Conservation (phyloP, 2,329 filamentous ascomycete species). For the Talaromyces albobiverticillius region DNA sequence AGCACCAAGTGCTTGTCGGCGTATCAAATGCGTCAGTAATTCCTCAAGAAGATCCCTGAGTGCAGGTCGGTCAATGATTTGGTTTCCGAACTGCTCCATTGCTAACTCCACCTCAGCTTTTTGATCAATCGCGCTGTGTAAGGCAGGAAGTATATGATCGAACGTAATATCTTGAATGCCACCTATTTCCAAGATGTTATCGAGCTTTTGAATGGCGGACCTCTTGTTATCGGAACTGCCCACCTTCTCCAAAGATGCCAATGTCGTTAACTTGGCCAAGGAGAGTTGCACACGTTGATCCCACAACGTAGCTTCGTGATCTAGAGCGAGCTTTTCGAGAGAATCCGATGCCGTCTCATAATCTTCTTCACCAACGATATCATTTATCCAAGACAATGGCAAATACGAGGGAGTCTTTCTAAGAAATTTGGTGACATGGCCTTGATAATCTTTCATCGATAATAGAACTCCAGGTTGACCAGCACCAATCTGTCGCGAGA, state of each 20-base stretch:
- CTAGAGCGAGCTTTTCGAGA: conserved; percentile 66
- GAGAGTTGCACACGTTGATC: conserved; percentile 91
- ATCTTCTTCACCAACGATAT: conserved; percentile 73
- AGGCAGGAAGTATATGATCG: conserved; percentile 64
- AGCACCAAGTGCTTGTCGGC: conserved; percentile 63
- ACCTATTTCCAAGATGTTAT: conserved; percentile 66
- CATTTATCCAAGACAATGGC: conserved; percentile 92
- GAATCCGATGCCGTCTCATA: conserved; percentile 70
- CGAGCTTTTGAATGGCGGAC: conserved; percentile 52
- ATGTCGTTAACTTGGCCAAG: conserved; percentile 74
- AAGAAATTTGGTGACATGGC: conserved; percentile 74
- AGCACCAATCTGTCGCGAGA: conserved; percentile 70
- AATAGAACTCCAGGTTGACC: conserved; percentile 67
- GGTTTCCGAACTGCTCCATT: conserved; percentile 62
- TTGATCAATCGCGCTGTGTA: conserved; percentile 72
- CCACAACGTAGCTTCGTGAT: conserved; percentile 78
- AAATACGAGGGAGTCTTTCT: conserved; percentile 68
- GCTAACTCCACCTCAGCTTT: conserved; percentile 74
- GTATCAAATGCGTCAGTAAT: conserved; percentile 66
- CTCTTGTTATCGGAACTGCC: conserved; percentile 31
- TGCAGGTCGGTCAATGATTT: conserved; percentile 59
- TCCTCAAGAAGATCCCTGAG: conserved; percentile 70
- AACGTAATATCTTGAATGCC: conserved; percentile 78
- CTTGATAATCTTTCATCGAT: conserved; percentile 65
- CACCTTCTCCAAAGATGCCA: conserved; percentile 58